Evolutionary conservation across 805 yeast genomes (phyloP).

Genomic region (Metschnikowia orientalis): DNA sequence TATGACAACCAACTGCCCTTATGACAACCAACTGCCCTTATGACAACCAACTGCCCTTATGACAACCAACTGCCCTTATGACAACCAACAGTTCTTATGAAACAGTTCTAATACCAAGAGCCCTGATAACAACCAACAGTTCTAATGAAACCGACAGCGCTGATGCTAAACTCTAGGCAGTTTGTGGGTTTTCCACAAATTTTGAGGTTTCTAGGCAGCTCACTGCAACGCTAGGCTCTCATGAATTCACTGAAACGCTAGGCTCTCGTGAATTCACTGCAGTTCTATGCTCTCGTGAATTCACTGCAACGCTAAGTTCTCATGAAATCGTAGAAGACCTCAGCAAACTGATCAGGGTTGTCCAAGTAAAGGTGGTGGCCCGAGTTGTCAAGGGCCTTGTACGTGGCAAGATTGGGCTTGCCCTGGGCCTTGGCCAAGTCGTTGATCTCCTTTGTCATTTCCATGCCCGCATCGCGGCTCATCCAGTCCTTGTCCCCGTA

Average conservation of each 20-base stretch:
- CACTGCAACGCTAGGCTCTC: not conserved
- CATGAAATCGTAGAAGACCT: conserved; percentile 6
- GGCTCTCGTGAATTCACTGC: too few species aligned
- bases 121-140: too few species aligned
- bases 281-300: too few species aligned
- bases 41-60: too few species aligned
- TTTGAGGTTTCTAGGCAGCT: not conserved
- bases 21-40: too few species aligned
- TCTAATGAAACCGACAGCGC: too few species aligned
- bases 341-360: conserved; percentile 38
- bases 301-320: too few species aligned
- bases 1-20: too few species aligned
- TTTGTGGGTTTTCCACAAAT: not conserved
- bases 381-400: conserved; percentile 36
- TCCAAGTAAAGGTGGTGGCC: conserved; percentile 57
- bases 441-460: conserved; percentile 23
- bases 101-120: too few species aligned
- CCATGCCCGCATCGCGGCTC: conserved; percentile 55
- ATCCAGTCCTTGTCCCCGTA: conserved; percentile 74
- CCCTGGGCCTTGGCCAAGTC: conserved; percentile 9
- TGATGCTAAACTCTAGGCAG: not conserved
- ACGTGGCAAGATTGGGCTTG: conserved; percentile 17
- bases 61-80: too few species aligned
- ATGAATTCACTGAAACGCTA: too few species aligned
- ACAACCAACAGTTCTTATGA: too few species aligned